Percentiles rank a stretch among this genome's conserved stretches.
phyloP scores from a whole-genome alignment of 1,139 yeast genomes.

The Magnusiomyces starmeri region DNA sequence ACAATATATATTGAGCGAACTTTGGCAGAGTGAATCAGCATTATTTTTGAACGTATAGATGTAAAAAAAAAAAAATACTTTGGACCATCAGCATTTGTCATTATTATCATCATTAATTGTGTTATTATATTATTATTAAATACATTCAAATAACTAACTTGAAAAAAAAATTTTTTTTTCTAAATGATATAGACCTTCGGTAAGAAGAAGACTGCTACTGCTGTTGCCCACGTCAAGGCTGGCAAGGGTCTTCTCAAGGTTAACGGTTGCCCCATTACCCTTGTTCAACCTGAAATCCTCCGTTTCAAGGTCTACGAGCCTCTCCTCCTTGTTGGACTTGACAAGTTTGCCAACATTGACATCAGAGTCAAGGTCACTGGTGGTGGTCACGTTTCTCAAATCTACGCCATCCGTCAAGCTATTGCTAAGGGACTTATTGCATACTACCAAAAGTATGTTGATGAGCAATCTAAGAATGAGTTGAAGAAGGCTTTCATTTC shows the following conservation, averaged over 20 bases:
- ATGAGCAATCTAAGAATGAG: constrained; percentile 99
- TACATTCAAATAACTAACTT: constrained; percentile 1
- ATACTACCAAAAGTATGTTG: constrained; percentile 98
- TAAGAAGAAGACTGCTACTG: constrained; percentile 99
- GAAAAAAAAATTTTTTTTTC: not conserved
- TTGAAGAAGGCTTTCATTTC: constrained; percentile 95
- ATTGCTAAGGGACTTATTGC: constrained; percentile 99
- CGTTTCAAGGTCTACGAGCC: constrained; percentile 99
- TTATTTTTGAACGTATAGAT: no score
- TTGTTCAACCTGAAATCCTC: constrained; percentile 97
- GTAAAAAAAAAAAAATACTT: no score
- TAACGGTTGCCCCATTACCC: constrained; percentile 98
- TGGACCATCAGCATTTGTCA: no score
- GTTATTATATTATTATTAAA: not conserved
- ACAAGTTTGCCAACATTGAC: constrained; percentile 97
- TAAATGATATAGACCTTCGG: constrained; percentile 97
- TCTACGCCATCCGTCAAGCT: constrained; percentile 99
- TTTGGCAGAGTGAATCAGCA: no score
- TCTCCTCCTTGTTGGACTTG: constrained; percentile 94
- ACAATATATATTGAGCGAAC: no score
- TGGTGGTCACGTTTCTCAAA: constrained; percentile 99
- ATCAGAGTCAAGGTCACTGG: constrained; percentile 99
- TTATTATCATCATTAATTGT: no score
- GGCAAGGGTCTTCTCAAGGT: constrained; percentile 99
- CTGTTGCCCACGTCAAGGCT: constrained; percentile 99